A percentile compares a stretch with the other conserved stretches of the same genome.
Conservation (phyloP, 1,139 yeast genomes). For the Insectozyma bohioensis region DNA sequence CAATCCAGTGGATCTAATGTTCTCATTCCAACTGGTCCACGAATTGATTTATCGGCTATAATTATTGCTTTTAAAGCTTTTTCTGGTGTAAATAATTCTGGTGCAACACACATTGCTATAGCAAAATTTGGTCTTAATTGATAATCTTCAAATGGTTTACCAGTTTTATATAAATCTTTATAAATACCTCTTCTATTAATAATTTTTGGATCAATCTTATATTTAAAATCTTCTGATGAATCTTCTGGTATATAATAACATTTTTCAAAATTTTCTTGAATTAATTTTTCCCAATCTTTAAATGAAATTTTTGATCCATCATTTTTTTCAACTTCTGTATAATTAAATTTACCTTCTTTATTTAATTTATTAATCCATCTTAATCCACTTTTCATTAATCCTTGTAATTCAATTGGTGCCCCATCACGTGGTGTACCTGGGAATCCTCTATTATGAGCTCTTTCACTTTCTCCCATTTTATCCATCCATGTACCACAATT, state of each 20-base stretch:
- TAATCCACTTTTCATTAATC: constrained; percentile 78
- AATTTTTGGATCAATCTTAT: constrained; percentile 59
- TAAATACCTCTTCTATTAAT: constrained; percentile 92
- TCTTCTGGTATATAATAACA: constrained; percentile 73
- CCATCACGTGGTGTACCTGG: constrained; percentile 99
- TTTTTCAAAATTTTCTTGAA: constrained; percentile 74
- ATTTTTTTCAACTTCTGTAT: constrained; percentile 51
- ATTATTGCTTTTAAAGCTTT: constrained; percentile 64
- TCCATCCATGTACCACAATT: constrained; percentile 99
- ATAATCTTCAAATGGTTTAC: constrained; percentile 90
- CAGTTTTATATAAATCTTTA: constrained; percentile 78
- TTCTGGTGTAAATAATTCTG: constrained; percentile 72
- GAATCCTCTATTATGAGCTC: constrained; percentile 79
- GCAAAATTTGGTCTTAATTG: constrained; percentile 91
- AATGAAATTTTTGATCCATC: constrained; percentile 57
- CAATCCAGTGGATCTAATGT: constrained; percentile 91
- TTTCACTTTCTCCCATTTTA: constrained; percentile 93
- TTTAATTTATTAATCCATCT: constrained; percentile 71
- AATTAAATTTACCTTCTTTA: constrained; percentile 53
- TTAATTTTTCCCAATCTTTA: constrained; percentile 67
- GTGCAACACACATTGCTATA: constrained; percentile 90
- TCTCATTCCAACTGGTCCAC: constrained; percentile 91
- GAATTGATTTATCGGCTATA: constrained; percentile 66
- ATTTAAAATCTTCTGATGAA: constrained; percentile 50
- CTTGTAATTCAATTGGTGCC: constrained; percentile 91